Evolutionary conservation across 352 stramenopile species (phyloP).

Genomic region (Globisporangium cederbergense): DNA sequence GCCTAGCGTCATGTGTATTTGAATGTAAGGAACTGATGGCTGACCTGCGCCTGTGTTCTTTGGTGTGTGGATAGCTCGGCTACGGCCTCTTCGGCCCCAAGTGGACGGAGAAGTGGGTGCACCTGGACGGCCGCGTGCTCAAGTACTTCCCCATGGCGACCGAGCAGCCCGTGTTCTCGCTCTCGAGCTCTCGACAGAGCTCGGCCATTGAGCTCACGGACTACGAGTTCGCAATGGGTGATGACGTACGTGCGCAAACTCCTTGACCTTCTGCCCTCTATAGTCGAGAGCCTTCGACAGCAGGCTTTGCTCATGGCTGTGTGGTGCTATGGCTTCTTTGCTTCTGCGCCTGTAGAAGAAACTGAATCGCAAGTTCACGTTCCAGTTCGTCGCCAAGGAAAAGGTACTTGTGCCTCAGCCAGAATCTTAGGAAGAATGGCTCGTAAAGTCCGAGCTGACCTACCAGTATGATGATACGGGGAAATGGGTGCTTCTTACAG

Average conservation of each 20-base stretch:
- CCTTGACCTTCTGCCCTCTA: not conserved
- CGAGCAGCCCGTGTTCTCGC: conserved; percentile 52
- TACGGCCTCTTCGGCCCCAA: conserved; percentile 59
- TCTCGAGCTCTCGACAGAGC: conserved; percentile 47
- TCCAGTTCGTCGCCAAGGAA: conserved; percentile 49
- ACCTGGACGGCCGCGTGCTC: conserved; percentile 63
- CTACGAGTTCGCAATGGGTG: conserved; percentile 38
- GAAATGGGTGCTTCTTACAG: conserved; percentile 15
- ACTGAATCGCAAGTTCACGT: conserved; percentile 55
- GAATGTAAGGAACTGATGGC: not conserved
- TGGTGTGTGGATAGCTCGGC: conserved; percentile 30
- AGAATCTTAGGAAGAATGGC: not conserved
- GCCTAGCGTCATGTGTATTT: conserved; percentile 23
- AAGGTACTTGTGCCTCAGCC: conserved; percentile 28
- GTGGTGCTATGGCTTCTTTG: not conserved
- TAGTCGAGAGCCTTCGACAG: not conserved
- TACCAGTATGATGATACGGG: not conserved
- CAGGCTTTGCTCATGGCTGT: not conserved
- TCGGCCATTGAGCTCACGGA: conserved; percentile 40
- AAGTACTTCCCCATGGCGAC: conserved; percentile 75
- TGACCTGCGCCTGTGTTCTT: not conserved
- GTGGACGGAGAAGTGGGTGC: conserved; percentile 82
- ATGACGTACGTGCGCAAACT: conserved; percentile 32
- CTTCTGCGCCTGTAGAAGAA: conserved; percentile 35
- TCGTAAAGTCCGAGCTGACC: not conserved